Evolutionary conservation across 441 rosid species (phyloP).

Genomic region (Croton setiger): DNA sequence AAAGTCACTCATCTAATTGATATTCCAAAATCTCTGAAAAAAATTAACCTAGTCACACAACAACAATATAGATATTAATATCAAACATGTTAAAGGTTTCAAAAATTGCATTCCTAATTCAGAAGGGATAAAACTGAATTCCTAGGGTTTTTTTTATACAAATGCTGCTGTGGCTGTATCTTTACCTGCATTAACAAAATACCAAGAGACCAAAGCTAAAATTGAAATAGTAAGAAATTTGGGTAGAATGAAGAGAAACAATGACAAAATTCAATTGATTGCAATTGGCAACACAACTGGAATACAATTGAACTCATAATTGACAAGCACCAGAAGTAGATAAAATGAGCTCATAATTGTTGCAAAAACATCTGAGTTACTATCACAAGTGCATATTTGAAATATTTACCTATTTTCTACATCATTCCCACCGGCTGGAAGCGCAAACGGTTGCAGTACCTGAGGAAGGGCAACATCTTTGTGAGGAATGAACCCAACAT

Average conservation of each 20-base stretch:
- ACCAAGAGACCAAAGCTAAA: background rate
- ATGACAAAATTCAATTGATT: background rate
- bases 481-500: conserved; percentile 90
- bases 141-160: background rate
- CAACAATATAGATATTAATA: background rate
- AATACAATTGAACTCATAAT: background rate
- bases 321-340: background rate
- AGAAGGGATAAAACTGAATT: background rate
- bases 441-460: conserved; percentile 90
- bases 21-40: background rate
- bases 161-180: background rate
- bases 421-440: conserved; percentile 91
- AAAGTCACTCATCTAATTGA: background rate
- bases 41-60: background rate
- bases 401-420: conserved; percentile 67
- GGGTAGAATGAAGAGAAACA: background rate
- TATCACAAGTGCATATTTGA: background rate
- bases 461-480: conserved; percentile 97
- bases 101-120: background rate
- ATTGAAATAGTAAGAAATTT: background rate
- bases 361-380: background rate
- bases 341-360: background rate
- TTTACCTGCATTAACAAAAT: background rate
- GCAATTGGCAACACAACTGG: background rate
- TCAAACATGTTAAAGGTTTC: background rate